Evolutionary conservation across 202 grass and related monocot species (phyloP).

Genomic region (Dendrocalamus latiflorus): DNA sequence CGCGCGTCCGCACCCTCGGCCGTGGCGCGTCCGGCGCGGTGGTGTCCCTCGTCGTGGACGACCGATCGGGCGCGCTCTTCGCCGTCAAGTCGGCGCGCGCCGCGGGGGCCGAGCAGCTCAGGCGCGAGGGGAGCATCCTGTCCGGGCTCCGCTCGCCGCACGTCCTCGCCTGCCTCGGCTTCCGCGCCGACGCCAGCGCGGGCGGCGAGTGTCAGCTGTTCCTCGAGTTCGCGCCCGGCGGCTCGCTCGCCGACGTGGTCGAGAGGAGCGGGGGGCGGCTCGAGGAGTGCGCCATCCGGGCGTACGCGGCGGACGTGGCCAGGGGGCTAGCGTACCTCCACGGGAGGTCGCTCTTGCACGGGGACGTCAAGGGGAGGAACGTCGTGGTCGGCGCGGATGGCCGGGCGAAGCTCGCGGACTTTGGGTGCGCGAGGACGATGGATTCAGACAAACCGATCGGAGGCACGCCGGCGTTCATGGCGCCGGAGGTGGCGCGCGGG

Average conservation of each 20-base stretch:
- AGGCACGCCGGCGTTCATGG: conserved; percentile 85
- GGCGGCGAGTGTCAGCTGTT: conserved; percentile 39
- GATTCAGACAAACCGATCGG: background rate
- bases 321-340: conserved; percentile 57
- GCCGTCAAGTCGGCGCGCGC: conserved; percentile 58
- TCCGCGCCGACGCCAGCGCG: background rate
- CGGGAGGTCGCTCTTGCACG: conserved; percentile 38
- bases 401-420: conserved; percentile 58
- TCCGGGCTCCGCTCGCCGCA: conserved; percentile 49
- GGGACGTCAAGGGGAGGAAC: conserved; percentile 56
- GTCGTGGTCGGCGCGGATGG: conserved; percentile 55
- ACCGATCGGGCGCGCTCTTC: conserved; percentile 44
- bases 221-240: conserved; percentile 52
- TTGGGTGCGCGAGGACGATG: conserved; percentile 42
- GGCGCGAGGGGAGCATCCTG: conserved; percentile 38
- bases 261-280: conserved; percentile 8
- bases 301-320: conserved; percentile 49
- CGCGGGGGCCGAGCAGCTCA: conserved; percentile 12
- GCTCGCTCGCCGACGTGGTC: conserved; percentile 30
- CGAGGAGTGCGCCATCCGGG: conserved; percentile 18
- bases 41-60: conserved; percentile 36
- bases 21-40: conserved; percentile 49
- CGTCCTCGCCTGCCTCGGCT: conserved; percentile 50
- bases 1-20: conserved; percentile 50
- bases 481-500: conserved; percentile 81